A percentile compares a stretch with the other conserved stretches of the same genome.
Evolutionary conservation across 352 stramenopile species (phyloP).

Genomic region (Phytophthora syringae): DNA sequence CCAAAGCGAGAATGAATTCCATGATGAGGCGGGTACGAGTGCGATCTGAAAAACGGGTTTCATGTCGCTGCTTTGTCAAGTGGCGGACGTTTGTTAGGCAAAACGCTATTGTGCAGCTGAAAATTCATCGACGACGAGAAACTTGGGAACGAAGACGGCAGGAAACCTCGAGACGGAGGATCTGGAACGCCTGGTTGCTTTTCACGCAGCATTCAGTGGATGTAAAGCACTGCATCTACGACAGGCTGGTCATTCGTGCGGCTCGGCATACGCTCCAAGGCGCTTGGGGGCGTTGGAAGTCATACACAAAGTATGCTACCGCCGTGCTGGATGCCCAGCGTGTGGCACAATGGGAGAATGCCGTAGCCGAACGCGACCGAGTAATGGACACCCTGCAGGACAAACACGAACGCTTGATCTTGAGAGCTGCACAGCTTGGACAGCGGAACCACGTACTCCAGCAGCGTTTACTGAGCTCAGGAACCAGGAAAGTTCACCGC

Average conservation of each 20-base stretch:
- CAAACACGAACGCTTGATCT: slow-evolving; percentile 24
- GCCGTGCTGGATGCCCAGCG: slow-evolving; percentile 17
- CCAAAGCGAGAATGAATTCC: slow-evolving; percentile 9
- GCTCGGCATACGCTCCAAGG: slow-evolving; percentile 22
- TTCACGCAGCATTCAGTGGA: slow-evolving; percentile 17
- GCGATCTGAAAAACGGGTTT: slow-evolving; percentile 12
- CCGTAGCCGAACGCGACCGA: slow-evolving; percentile 13
- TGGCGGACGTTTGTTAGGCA: slow-evolving; percentile 15
- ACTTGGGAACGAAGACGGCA: slow-evolving; percentile 12
- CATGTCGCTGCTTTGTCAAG: slow-evolving; percentile 13
- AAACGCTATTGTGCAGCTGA: slow-evolving; percentile 6
- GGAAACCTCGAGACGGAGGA: too few relatives aligned
- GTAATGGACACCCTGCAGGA: slow-evolving; percentile 17
- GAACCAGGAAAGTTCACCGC: slow-evolving; percentile 9
- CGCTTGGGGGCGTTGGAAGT: slow-evolving; percentile 24
- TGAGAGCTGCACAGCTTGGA: slow-evolving; percentile 17
- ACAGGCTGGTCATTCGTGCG: slow-evolving; percentile 25
- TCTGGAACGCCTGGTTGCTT: slow-evolving; percentile 17
- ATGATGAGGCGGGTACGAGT: slow-evolving; percentile 4
- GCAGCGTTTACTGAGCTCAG: slow-evolving; percentile 2
- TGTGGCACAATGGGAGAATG: slow-evolving; percentile 11
- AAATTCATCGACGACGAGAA: slow-evolving; percentile 9
- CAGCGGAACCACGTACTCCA: slow-evolving; percentile 24
- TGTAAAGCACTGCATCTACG: slow-evolving; percentile 24
- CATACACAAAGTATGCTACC: slow-evolving; percentile 12